These are phyloP conservation scores for Coemansia sp. DNA, from an alignment of 192 early-diverging fungal genomes.

Conservation along the genomic window DNA sequence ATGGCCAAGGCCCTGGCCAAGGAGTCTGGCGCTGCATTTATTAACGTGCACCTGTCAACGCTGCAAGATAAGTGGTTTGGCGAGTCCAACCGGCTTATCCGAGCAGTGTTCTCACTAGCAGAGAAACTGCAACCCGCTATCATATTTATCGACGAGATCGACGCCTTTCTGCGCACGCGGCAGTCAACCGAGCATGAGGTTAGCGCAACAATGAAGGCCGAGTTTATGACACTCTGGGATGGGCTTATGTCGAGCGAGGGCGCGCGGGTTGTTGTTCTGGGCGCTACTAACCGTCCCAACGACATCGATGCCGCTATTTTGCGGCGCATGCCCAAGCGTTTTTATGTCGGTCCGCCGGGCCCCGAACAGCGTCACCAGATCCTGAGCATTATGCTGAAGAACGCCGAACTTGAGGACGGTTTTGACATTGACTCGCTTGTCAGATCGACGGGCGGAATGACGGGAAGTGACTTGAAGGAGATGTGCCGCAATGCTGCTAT, in stretches of 20 bases:
- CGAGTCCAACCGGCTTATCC: conserved; percentile 91
- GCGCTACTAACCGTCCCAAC: conserved; percentile 96
- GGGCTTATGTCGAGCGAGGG: conserved; percentile 67
- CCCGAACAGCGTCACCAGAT: conserved; percentile 83
- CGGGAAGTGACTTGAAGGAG: conserved; percentile 97
- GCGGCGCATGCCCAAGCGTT: conserved; percentile 96
- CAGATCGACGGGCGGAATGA: conserved; percentile 73
- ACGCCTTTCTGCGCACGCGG: conserved; percentile 92
- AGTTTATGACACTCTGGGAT: conserved; percentile 99
- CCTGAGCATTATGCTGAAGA: conserved; percentile 73
- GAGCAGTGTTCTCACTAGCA: conserved; percentile 91
- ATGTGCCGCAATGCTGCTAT: conserved; percentile 95
- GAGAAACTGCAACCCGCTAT: conserved; percentile 94
- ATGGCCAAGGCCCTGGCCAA: conserved; percentile 96
- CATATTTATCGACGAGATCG: conserved; percentile 99
- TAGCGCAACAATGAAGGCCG: conserved; percentile 99
- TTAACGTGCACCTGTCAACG: conserved; percentile 96
- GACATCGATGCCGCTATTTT: conserved; percentile 98
- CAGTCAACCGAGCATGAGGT: conserved; percentile 92
- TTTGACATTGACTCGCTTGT: conserved; percentile 73
- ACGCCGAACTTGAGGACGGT: conserved; percentile 65
- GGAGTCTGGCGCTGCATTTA: conserved; percentile 96
- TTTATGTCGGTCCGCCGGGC: conserved; percentile 82
- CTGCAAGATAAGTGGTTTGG: conserved; percentile 99
- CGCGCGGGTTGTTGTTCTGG: conserved; percentile 70